These are phyloP conservation scores for Populus pruinosa DNA, from an alignment of 345 rosid species.

Conservation along the genomic window DNA sequence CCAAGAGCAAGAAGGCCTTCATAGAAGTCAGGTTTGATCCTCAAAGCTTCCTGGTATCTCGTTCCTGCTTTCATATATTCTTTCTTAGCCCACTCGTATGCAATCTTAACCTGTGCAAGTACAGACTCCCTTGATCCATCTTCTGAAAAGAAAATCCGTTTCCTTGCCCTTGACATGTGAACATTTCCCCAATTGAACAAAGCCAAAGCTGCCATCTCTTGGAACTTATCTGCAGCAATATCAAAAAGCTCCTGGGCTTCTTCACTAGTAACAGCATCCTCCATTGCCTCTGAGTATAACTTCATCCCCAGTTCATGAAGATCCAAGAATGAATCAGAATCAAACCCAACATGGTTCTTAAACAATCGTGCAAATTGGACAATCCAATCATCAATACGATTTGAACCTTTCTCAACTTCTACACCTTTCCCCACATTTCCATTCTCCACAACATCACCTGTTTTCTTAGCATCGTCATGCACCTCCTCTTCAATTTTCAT, in stretches of 20 bases:
- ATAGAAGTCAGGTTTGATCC: conserved; percentile 79
- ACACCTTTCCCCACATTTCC: conserved; percentile 39
- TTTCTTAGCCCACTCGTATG: conserved; percentile 67
- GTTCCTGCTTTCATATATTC: conserved; percentile 72
- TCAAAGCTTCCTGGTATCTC: conserved; percentile 77
- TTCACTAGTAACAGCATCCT: conserved; percentile 73
- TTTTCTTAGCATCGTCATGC: conserved; percentile 27
- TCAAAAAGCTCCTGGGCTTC: conserved; percentile 86
- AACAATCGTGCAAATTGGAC: conserved; percentile 83
- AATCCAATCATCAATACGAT: conserved; percentile 75
- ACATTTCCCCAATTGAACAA: conserved; percentile 96
- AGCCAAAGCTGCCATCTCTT: conserved; percentile 96
- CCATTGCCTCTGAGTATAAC: conserved; percentile 91
- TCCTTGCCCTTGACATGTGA: conserved; percentile 88
- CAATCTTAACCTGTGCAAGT: conserved; percentile 47
- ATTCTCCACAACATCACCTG: conserved; percentile 36
- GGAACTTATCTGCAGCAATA: conserved; percentile 84
- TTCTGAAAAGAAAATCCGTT: conserved; percentile 58
- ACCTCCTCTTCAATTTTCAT: conserved; percentile 32
- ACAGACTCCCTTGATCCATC: conserved; percentile 62
- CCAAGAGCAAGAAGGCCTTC: conserved; percentile 96
- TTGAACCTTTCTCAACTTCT: conserved; percentile 38
- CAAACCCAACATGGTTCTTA: conserved; percentile 92
- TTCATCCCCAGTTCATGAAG: conserved; percentile 95
- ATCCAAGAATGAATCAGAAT: conserved; percentile 88